Conservation (phyloP, 2,329 filamentous ascomycete species). For the Penicillium expansum region DNA sequence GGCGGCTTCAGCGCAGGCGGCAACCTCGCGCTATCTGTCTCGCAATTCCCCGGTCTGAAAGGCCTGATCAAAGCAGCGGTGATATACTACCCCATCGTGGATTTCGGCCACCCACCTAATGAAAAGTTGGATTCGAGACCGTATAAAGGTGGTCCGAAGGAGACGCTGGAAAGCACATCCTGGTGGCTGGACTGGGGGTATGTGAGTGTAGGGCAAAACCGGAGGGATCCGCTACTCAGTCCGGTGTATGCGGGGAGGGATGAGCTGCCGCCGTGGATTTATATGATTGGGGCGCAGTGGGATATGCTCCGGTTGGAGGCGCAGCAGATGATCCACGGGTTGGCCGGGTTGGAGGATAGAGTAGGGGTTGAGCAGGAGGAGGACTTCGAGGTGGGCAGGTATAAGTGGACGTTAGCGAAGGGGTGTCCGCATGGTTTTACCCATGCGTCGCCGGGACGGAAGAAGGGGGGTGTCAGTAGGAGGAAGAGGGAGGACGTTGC, state of each 20-base stretch:
- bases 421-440: slow-evolving; percentile 19
- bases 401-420: slow-evolving; percentile 20
- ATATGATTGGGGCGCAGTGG: slow-evolving; percentile 46
- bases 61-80: slow-evolving; percentile 39
- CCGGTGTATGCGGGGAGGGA: slow-evolving; percentile 37
- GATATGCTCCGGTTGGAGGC: slow-evolving; percentile 45
- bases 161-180: slow-evolving; percentile 34
- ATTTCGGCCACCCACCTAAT: slow-evolving; percentile 35
- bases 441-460: background rate
- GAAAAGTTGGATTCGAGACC: slow-evolving; percentile 29
- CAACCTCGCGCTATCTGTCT: slow-evolving; percentile 46
- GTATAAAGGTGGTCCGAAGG: slow-evolving; percentile 18
- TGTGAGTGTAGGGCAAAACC: slow-evolving; percentile 33
- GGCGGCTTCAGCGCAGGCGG: slow-evolving; percentile 54
- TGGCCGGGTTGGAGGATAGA: slow-evolving; percentile 23
- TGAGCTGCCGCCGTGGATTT: slow-evolving; percentile 44
- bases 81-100: slow-evolving; percentile 47
- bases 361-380: slow-evolving; percentile 12
- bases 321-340: slow-evolving; percentile 30
- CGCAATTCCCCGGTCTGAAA: slow-evolving; percentile 41
- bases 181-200: slow-evolving; percentile 42
- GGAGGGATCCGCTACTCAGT: slow-evolving; percentile 44
- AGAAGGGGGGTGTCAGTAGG: background rate
- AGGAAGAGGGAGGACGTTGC: background rate
- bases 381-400: slow-evolving; percentile 16